Base-by-base conservation (phyloP, 768 basidiomycete genomes). In the Lentinus tigrinus region DNA sequence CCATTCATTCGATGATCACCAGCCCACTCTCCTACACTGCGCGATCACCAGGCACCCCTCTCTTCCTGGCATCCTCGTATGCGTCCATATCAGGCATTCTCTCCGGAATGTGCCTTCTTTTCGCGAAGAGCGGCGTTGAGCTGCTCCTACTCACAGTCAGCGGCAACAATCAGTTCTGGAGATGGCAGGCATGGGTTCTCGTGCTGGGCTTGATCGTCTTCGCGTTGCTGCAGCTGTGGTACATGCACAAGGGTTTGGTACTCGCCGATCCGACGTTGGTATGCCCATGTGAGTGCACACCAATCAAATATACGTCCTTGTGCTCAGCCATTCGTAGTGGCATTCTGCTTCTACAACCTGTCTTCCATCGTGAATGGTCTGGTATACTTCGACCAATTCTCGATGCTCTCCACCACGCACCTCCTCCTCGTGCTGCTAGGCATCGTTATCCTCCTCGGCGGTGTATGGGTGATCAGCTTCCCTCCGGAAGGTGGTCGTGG, bases 261-360 rank as follows among this genome's bases (percentile, higher is more conserved):
- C 76, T 95, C 36, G 92, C 90, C 10, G 86, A 91, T 68, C 94
- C 94, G 1, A 93, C 89, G 0, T 72, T 93, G 47, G 90, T 95
- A 31, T 93, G 92, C 70, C 93, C 93, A 48, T 81, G 89, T 90
- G 68, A 74, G 89, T 81, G 10, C 26, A 52, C 48, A 46, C 16
- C 24, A 16, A 1, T n/a, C 3, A 10, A 2, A 13, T 26, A 9
- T 19, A 1, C 14, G 47, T 46, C 23, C 21, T 31, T 46, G 53
- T 42, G 10, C 24, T 63, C 14, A 36, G 52, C 39, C 70, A n/a
- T 67, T 58, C 52, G 24, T 64, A 85, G 87, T 93, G 69, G 93
- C 94, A 5, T 98, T 96, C 74, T 96, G 93, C 72, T 93, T 94
- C 72, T 98, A 96, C 75, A 98, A 96, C 69, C 70, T 95, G 14